Evolutionary conservation across 495 filamentous ascomycete genomes (phyloP).

Genomic region (Penicillium coffeae): DNA sequence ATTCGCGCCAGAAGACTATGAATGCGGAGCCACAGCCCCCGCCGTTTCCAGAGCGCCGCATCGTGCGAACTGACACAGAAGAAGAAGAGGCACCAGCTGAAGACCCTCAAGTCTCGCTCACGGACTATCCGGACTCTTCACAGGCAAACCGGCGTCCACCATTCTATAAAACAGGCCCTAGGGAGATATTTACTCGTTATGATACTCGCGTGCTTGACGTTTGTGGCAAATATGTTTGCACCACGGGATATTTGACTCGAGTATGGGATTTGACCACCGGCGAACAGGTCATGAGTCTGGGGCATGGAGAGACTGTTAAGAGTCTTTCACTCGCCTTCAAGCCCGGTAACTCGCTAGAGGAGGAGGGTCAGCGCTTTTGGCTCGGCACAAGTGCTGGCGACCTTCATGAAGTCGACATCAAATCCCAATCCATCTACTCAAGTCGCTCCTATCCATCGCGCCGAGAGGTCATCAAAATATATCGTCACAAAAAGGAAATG

Average conservation of each 20-base stretch:
- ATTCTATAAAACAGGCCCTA: constrained; percentile 60
- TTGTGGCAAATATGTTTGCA: constrained; percentile 83
- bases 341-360: constrained; percentile 64
- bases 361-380: constrained; percentile 86
- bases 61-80: constrained; percentile 22
- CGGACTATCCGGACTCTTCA: constrained; percentile 80
- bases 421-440: constrained; percentile 59
- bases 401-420: constrained; percentile 80
- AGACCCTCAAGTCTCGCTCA: constrained; percentile 27
- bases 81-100: constrained; percentile 31
- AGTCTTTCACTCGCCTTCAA: constrained; percentile 81
- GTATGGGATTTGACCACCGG: constrained; percentile 84
- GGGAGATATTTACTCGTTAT: constrained; percentile 75
- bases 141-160: constrained; percentile 82
- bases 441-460: constrained; percentile 72
- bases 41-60: constrained; percentile 19
- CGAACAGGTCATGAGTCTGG: constrained; percentile 71
- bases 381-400: constrained; percentile 85
- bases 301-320: constrained; percentile 74
- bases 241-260: constrained; percentile 75
- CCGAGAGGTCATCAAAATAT: constrained; percentile 80
- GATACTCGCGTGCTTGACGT: constrained; percentile 83
- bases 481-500: constrained; percentile 80
- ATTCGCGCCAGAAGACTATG: not conserved
- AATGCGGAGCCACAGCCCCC: constrained; percentile 6